Conservation (phyloP, 345 rosid species). For the Rubroshorea leprosula region DNA sequence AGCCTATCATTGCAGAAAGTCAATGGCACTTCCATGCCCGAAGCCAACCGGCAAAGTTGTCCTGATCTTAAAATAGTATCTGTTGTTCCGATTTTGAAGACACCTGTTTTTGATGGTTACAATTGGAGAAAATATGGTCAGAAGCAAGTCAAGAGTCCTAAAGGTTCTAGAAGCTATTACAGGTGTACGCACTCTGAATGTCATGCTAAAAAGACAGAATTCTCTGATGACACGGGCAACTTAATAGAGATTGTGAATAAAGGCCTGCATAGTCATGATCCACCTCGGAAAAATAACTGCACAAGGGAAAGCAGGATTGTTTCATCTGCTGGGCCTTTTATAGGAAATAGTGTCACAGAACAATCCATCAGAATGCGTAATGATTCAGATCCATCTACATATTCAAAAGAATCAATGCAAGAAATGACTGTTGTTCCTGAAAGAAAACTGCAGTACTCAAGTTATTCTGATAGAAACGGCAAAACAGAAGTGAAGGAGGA, state of each 20-base stretch:
- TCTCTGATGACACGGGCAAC: constrained; percentile 60
- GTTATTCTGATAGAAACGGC: constrained; percentile 25
- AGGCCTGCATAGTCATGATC: constrained; percentile 88
- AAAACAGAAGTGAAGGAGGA: constrained; percentile 42
- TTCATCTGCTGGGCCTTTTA: constrained; percentile 30
- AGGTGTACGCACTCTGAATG: constrained; percentile 80
- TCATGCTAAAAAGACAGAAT: constrained; percentile 78
- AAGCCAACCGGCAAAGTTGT: constrained; percentile 23
- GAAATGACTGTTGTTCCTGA: constrained; percentile 33
- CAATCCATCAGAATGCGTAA: constrained; percentile 24
- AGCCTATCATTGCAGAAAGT: constrained; percentile 27
- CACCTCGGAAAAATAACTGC: constrained; percentile 50
- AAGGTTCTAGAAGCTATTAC: constrained; percentile 89
- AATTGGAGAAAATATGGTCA: constrained; percentile 99
- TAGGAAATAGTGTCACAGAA: constrained; percentile 26
- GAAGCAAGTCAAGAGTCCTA: constrained; percentile 93
- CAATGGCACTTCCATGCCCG: constrained; percentile 22
- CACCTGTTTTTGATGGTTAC: constrained; percentile 68
- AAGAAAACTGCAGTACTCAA: constrained; percentile 36
- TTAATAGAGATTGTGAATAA: constrained; percentile 68
- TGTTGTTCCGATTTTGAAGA: constrained; percentile 37
- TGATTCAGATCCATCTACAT: constrained; percentile 42
- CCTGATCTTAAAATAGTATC: constrained; percentile 22
- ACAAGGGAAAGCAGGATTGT: constrained; percentile 38
- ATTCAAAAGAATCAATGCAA: constrained; percentile 39